These are phyloP conservation scores for Aureobasidium subglaciale DNA, from an alignment of 2,329 filamentous ascomycete species.

Conservation along the genomic window DNA sequence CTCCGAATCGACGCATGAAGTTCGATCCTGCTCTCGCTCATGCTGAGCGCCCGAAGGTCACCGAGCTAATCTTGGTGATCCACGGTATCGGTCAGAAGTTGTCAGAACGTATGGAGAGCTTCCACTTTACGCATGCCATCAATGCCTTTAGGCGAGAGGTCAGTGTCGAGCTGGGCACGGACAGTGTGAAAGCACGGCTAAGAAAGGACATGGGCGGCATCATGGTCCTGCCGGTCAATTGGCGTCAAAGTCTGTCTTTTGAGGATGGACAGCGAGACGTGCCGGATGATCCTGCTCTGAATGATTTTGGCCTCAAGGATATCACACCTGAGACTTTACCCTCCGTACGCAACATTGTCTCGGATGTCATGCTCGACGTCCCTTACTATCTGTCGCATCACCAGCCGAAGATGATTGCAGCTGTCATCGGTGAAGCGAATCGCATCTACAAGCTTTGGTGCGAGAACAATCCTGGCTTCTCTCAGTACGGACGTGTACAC, in stretches of 20 bases:
- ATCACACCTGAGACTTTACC: conserved; percentile 89
- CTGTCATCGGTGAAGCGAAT: conserved; percentile 84
- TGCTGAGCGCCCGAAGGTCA: conserved; percentile 63
- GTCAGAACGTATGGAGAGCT: conserved; percentile 89
- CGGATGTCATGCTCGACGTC: conserved; percentile 96
- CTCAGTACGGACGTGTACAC: conserved; percentile 72
- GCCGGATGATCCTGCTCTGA: conserved; percentile 50
- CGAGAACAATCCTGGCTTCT: conserved; percentile 80
- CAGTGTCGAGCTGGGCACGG: conserved; percentile 72
- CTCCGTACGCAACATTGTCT: conserved; percentile 83
- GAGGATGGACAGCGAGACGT: conserved; percentile 65
- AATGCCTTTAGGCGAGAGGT: conserved; percentile 81
- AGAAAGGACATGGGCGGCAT: conserved; percentile 75
- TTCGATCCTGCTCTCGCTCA: conserved; percentile 54
- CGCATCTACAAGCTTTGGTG: conserved; percentile 95
- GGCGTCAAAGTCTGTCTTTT: conserved; percentile 81
- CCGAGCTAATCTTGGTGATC: conserved; percentile 81
- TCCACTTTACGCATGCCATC: conserved; percentile 93
- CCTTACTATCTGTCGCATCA: conserved; percentile 97
- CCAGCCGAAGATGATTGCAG: conserved; percentile 88
- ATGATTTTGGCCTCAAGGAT: conserved; percentile 67
- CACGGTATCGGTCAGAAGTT: conserved; percentile 97
- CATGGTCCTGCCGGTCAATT: conserved; percentile 88
- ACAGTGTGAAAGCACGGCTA: conserved; percentile 66
- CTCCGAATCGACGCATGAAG: conserved; percentile 33